phyloP scores from a whole-genome alignment of 2,329 filamentous ascomycete genomes.

The Ambrosiella xylebori region DNA sequence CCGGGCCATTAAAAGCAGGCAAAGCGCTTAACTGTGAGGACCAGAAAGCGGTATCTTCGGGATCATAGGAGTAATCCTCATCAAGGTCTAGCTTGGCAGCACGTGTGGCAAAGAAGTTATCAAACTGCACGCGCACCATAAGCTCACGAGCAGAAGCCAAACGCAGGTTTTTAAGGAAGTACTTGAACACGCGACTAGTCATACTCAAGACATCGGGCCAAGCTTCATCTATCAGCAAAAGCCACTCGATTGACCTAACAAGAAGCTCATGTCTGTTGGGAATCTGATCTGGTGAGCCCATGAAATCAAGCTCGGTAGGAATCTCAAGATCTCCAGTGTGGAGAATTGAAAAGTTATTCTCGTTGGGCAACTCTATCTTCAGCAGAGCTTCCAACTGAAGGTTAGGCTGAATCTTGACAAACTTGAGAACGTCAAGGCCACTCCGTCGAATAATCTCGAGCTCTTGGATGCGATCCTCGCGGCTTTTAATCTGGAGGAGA shows the following conservation, averaged over 20 bases:
- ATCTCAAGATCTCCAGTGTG: conserved; percentile 19
- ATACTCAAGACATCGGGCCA: conserved; percentile 54
- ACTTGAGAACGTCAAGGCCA: conserved; percentile 52
- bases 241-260: conserved; percentile 73
- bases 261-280: conserved; percentile 49
- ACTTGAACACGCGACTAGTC: conserved; percentile 59
- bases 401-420: conserved; percentile 51
- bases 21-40: conserved; percentile 16
- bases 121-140: conserved; percentile 32
- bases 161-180: conserved; percentile 49
- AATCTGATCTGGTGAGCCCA: conserved; percentile 38
- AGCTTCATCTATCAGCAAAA: conserved; percentile 53
- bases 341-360: conserved; percentile 28
- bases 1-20: conserved; percentile 17
- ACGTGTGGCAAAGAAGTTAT: conserved; percentile 27
- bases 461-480: conserved; percentile 46
- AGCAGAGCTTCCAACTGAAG: conserved; percentile 33
- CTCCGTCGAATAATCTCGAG: conserved; percentile 61
- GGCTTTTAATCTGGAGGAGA: conserved; percentile 53
- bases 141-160: conserved; percentile 38
- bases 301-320: conserved; percentile 40
- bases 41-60: conserved; percentile 27
- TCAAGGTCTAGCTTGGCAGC: conserved; percentile 21
- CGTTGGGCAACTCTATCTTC: conserved; percentile 16
- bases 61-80: conserved; percentile 20